Evolutionary conservation across 2,329 filamentous ascomycete genomes (phyloP).

Genomic region (Venturia carpophila): DNA sequence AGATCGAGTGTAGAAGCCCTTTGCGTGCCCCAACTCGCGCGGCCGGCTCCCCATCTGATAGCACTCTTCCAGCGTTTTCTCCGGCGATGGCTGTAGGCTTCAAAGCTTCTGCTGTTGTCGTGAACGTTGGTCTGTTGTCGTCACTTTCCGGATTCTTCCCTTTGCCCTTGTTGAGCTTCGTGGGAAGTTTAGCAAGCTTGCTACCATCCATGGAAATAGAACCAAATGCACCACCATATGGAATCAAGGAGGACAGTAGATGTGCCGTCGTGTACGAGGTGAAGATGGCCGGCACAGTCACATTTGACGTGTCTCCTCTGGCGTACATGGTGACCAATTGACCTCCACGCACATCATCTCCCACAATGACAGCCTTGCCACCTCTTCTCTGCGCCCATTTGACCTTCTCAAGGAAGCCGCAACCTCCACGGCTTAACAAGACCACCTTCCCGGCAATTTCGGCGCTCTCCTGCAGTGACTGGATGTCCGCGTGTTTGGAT

Average conservation of each 20-base stretch:
- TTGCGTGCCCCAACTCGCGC: conserved; percentile 20
- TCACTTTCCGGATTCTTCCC: conserved; percentile 22
- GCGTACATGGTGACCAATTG: conserved; percentile 96
- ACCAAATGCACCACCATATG: conserved; percentile 46
- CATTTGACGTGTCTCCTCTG: conserved; percentile 88
- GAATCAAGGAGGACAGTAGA: conserved; percentile 78
- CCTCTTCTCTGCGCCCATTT: conserved; percentile 94
- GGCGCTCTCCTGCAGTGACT: conserved; percentile 81
- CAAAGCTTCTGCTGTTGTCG: conserved; percentile 25
- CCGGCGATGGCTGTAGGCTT: conserved; percentile 27
- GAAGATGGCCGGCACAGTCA: conserved; percentile 90
- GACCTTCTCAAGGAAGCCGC: conserved; percentile 93
- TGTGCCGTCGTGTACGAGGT: conserved; percentile 93
- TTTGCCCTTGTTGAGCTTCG: conserved; percentile 17
- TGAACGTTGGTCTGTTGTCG: conserved; percentile 19
- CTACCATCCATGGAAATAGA: neutral
- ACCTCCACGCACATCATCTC: conserved; percentile 83
- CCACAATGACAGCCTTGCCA: conserved; percentile 82
- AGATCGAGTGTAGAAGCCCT: conserved; percentile 41
- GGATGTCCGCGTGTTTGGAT: conserved; percentile 70
- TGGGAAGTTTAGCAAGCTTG: conserved; percentile 13
- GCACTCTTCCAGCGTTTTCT: conserved; percentile 17
- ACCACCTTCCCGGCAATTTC: conserved; percentile 93
- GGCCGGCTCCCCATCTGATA: neutral
- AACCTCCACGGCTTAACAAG: conserved; percentile 82